phyloP scores from a whole-genome alignment of 257 asterid species.

The Ehretia macrophylla region DNA sequence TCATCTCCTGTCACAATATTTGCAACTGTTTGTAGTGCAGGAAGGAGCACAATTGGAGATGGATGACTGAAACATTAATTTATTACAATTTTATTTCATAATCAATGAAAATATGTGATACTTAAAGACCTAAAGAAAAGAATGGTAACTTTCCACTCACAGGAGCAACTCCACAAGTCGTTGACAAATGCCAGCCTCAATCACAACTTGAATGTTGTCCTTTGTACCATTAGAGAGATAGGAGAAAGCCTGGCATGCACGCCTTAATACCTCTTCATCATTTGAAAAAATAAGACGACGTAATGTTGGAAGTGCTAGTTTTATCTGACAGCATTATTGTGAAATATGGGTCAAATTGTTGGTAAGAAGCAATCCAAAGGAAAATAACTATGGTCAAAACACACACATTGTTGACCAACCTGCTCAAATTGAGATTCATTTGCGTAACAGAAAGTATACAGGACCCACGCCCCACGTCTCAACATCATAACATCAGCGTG shows the following conservation, averaged over 20 bases:
- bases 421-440: constrained; percentile 92
- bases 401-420: constrained; percentile 32
- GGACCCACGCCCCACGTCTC: constrained; percentile 94
- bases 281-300: constrained; percentile 67
- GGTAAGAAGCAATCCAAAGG: too few species aligned
- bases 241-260: constrained; percentile 98
- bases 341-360: neutral
- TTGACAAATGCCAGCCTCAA: constrained; percentile 79
- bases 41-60: constrained; percentile 86
- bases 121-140: neutral
- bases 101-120: neutral
- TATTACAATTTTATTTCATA: neutral
- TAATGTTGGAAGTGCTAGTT: constrained; percentile 84
- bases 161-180: constrained; percentile 81
- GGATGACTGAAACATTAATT: constrained; percentile 59
- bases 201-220: constrained; percentile 91
- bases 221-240: constrained; percentile 93
- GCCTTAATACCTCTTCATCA: constrained; percentile 92
- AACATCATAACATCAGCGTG: constrained; percentile 80
- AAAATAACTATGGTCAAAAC: neutral
- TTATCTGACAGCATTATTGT: constrained; percentile 41
- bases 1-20: constrained; percentile 96
- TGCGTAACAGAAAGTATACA: constrained; percentile 94
- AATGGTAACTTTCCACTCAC: constrained; percentile 42
- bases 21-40: constrained; percentile 93